Conservation (phyloP, 306 rosid species). For the Glycine tomentella region DNA sequence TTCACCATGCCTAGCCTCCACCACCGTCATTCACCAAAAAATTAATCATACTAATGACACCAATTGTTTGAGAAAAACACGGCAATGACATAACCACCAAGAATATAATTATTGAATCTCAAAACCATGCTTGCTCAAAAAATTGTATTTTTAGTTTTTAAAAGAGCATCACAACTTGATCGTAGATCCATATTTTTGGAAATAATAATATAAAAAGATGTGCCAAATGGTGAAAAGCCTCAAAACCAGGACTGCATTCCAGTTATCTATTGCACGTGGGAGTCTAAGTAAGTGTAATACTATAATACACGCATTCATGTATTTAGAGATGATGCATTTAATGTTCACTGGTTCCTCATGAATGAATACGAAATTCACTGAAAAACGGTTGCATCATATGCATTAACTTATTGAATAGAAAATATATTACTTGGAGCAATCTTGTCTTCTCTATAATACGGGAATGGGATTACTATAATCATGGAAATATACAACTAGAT, state of each 20-base stretch:
- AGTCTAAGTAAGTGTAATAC: not conserved
- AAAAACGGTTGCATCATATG: no score
- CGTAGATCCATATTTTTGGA: conserved; percentile 1
- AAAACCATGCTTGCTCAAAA: no score
- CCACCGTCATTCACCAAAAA: conserved; percentile 40
- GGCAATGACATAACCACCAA: not conserved
- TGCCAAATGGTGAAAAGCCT: conserved; percentile 42
- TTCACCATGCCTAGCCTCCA: conserved; percentile 45
- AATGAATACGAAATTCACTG: no score
- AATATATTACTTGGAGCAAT: no score
- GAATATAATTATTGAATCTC: no score
- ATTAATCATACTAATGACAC: conserved; percentile 36
- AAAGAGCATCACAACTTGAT: conserved; percentile 30
- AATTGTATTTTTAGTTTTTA: no score
- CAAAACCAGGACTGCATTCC: conserved; percentile 1
- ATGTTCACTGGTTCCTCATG: not conserved
- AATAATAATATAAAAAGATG: conserved; percentile 22
- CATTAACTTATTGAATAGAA: no score
- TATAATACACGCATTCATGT: not conserved
- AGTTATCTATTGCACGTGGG: conserved; percentile 35
- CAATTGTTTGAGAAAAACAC: conserved; percentile 41
- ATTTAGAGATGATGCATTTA: conserved; percentile 49
- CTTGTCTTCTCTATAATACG: no score
- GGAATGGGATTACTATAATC: no score
- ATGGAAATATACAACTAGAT: no score